A percentile compares a stretch with the other conserved stretches of the same genome.
phyloP scores from a whole-genome alignment of 2,329 filamentous ascomycete genomes.

The Stemphylium vesicarium region DNA sequence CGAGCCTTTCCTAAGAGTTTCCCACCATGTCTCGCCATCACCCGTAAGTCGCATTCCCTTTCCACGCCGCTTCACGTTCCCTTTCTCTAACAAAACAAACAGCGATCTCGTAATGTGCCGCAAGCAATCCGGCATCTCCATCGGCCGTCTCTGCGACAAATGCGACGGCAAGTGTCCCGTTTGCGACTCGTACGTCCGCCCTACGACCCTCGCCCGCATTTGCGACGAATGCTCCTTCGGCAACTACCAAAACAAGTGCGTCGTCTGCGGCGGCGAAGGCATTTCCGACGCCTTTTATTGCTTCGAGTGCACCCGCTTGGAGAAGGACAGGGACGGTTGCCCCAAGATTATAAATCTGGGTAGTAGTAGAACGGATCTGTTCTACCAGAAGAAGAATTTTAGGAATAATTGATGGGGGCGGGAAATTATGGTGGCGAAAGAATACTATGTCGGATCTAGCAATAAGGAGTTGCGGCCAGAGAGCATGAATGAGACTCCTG shows the following conservation, averaged over 20 bases:
- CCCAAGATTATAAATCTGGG: constrained; percentile 99
- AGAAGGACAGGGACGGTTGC: constrained; percentile 97
- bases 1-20: not conserved
- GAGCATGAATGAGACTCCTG: too few species aligned
- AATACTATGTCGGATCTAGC: not conserved
- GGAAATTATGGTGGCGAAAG: not conserved
- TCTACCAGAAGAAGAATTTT: constrained; percentile 76
- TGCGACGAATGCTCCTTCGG: constrained; percentile 99
- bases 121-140: constrained; percentile 96
- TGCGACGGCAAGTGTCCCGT: constrained; percentile 99
- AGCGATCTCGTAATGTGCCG: constrained; percentile 99
- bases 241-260: constrained; percentile 99
- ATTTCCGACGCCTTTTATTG: constrained; percentile 99
- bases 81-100: constrained; percentile 18
- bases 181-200: constrained; percentile 98
- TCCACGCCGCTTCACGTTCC: not conserved
- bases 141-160: constrained; percentile 99
- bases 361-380: constrained; percentile 91
- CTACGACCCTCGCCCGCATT: constrained; percentile 95
- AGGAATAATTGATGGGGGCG: constrained; percentile 57
- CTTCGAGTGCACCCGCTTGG: constrained; percentile 95
- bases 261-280: constrained; percentile 96
- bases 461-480: too few species aligned
- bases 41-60: constrained; percentile 65
- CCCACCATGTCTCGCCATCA: constrained; percentile 86